Percentiles rank a stretch among this genome's conserved stretches.
These are phyloP conservation scores for Globisporangium alternatum DNA, from an alignment of 352 stramenopile species.

Conservation along the genomic window DNA sequence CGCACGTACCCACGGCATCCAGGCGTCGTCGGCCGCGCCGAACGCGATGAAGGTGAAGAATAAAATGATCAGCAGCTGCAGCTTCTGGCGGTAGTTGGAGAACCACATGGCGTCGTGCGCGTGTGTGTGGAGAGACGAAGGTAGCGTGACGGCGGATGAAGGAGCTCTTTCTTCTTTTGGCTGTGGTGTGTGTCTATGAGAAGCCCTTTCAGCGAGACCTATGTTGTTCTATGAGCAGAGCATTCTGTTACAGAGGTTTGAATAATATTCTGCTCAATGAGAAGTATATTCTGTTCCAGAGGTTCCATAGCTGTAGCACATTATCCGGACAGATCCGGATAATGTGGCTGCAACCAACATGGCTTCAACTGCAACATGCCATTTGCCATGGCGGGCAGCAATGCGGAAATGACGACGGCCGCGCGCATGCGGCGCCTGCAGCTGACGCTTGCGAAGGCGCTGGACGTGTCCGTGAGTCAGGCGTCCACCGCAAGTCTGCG, in stretches of 20 bases:
- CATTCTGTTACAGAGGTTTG: too few relatives aligned
- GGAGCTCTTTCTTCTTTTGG: neutral
- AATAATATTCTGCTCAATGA: too few relatives aligned
- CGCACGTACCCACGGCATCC: constrained; percentile 76
- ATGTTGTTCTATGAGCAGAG: neutral
- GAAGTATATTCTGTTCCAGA: too few relatives aligned
- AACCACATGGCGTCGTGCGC: constrained; percentile 57
- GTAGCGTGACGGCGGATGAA: neutral
- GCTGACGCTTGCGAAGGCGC: constrained; percentile 60
- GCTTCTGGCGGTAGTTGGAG: constrained; percentile 69
- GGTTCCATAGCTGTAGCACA: neutral
- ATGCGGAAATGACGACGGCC: neutral
- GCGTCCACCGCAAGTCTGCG: constrained; percentile 47
- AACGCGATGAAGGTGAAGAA: constrained; percentile 87
- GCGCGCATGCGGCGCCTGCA: constrained; percentile 47
- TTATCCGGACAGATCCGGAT: neutral
- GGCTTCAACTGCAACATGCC: neutral
- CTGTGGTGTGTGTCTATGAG: constrained; percentile 1
- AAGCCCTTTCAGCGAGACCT: neutral
- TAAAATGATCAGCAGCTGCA: constrained; percentile 75
- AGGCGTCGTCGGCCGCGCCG: constrained; percentile 61
- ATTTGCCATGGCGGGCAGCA: neutral
- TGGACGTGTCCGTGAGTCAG: constrained; percentile 54
- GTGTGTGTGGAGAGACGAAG: neutral
- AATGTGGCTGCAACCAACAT: neutral